phyloP scores from a whole-genome alignment of 176 grass and related monocot species.

The Themeda triandra region DNA sequence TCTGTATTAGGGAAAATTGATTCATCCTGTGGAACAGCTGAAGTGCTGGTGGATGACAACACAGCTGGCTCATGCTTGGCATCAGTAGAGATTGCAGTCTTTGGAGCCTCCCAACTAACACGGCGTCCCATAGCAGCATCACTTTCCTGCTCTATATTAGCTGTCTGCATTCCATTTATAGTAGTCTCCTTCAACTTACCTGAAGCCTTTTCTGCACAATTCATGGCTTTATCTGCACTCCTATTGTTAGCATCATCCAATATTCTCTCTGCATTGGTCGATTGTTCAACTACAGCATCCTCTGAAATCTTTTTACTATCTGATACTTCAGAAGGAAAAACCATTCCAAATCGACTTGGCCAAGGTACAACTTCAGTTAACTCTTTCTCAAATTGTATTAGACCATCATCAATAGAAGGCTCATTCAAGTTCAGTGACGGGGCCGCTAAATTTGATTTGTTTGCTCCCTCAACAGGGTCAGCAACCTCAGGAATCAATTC shows the following conservation, averaged over 20 bases:
- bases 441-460: constrained; percentile 37
- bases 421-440: constrained; percentile 30
- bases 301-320: constrained; percentile 20
- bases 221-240: constrained; percentile 27
- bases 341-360: too few relatives aligned
- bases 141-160: constrained; percentile 22
- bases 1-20: constrained; percentile 26
- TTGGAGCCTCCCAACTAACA: constrained; percentile 39
- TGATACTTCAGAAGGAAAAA: too few relatives aligned
- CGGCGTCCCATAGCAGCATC: constrained; percentile 30
- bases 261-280: too few relatives aligned
- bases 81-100: constrained; percentile 5
- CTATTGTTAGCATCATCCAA: constrained; percentile 19
- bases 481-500: constrained; percentile 53
- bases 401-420: constrained; percentile 33
- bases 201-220: constrained; percentile 31
- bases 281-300: too few relatives aligned
- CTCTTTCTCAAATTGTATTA: constrained; percentile 60
- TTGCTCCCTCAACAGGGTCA: constrained; percentile 44
- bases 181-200: constrained; percentile 28
- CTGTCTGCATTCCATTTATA: constrained; percentile 16
- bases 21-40: constrained; percentile 43
- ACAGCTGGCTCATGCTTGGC: constrained; percentile 29
- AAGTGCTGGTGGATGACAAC: constrained; percentile 8
- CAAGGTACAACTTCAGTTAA: constrained; percentile 5